A percentile compares a stretch with the other conserved stretches of the same genome.
These are phyloP conservation scores for Diaporthe citrichinensis DNA, from an alignment of 2,329 filamentous ascomycete genomes.

Conservation along the genomic window DNA sequence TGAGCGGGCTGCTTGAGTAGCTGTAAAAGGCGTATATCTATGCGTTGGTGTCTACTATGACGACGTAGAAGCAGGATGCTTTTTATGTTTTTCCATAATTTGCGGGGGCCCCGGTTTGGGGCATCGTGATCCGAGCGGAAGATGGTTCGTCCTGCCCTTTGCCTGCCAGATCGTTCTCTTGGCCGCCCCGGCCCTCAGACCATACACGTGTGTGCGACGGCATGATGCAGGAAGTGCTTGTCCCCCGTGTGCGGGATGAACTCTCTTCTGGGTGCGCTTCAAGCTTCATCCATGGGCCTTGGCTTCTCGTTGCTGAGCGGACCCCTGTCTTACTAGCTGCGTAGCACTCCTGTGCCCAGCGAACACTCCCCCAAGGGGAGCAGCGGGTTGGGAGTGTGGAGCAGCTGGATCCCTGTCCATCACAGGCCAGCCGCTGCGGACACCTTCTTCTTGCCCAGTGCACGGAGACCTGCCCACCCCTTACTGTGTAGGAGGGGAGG, in stretches of 20 bases:
- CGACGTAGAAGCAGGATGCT: background rate
- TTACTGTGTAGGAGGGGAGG: background rate
- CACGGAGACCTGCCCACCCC: background rate
- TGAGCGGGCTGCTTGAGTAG: slow-evolving; percentile 6
- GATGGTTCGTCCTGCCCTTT: slow-evolving; percentile 13
- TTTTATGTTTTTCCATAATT: background rate
- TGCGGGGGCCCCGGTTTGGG: background rate
- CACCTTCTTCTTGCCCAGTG: background rate
- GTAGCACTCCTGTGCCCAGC: background rate
- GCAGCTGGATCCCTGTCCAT: slow-evolving; percentile 19
- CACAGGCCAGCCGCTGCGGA: slow-evolving; percentile 20
- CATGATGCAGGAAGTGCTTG: slow-evolving; percentile 21
- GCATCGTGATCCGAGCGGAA: background rate
- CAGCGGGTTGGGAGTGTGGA: background rate
- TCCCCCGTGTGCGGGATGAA: slow-evolving; percentile 23
- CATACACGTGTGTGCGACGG: slow-evolving; percentile 13
- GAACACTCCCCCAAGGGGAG: background rate
- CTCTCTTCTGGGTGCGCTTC: slow-evolving; percentile 10
- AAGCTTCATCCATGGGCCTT: slow-evolving; percentile 25
- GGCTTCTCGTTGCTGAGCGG: background rate
- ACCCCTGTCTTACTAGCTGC: slow-evolving; percentile 3
- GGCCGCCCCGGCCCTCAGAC: background rate
- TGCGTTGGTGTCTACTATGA: background rate
- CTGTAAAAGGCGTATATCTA: background rate
- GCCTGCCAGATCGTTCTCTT: slow-evolving; percentile 17